A percentile compares a stretch with the other conserved stretches of the same genome.
Conservation (phyloP, 352 stramenopile species). For the Phytophthora capsici region DNA sequence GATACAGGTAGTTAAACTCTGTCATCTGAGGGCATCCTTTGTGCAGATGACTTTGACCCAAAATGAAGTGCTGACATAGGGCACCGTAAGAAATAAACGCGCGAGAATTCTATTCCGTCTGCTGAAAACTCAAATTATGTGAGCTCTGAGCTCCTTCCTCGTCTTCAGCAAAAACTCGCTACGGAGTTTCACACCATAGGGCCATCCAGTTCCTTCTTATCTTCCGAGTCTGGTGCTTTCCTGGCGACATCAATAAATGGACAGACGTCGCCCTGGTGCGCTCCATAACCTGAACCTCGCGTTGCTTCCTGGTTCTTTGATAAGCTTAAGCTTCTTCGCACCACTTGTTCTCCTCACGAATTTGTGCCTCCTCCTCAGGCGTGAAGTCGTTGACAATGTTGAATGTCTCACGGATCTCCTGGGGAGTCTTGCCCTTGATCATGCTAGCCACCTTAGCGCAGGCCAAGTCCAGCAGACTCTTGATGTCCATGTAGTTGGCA, state of each 20-base stretch:
- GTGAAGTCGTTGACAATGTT: constrained; percentile 99
- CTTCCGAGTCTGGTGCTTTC: constrained; percentile 4
- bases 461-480: constrained; percentile 93
- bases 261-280: neutral
- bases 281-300: neutral
- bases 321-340: constrained; percentile 96
- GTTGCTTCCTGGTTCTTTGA: constrained; percentile 1
- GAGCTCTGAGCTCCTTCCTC: constrained; percentile 9
- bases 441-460: constrained; percentile 94
- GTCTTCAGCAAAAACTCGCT: constrained; percentile 16
- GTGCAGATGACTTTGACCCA: neutral
- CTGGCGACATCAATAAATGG: neutral
- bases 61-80: neutral
- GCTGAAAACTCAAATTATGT: constrained; percentile 16
- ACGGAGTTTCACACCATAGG: constrained; percentile 3
- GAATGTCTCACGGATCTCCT: constrained; percentile 99
- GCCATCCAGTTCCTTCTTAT: constrained; percentile 7
- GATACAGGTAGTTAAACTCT: too few species aligned
- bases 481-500: constrained; percentile 99
- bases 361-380: constrained; percentile 98
- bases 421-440: constrained; percentile 97
- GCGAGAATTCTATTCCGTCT: constrained; percentile 12
- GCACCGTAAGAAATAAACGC: constrained; percentile 18
- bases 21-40: too few species aligned
- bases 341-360: constrained; percentile 99